phyloP scores from a whole-genome alignment of 305 asterid species.

The Ilex paraguariensis region DNA sequence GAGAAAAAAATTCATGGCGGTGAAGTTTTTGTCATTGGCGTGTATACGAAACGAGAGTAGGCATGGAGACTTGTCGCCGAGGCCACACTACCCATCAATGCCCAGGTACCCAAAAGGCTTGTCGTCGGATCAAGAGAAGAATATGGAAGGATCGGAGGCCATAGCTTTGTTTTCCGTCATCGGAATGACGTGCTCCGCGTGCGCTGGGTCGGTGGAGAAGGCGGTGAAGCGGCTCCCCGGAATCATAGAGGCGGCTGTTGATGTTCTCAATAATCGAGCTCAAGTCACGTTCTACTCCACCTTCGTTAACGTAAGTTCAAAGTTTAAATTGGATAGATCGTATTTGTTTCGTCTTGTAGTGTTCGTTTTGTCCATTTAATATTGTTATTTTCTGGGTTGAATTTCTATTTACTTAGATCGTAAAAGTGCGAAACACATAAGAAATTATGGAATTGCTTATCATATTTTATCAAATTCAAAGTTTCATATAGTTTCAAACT shows the following conservation, averaged over 20 bases:
- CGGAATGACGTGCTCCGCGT: slow-evolving; percentile 93
- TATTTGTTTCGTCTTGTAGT: background rate
- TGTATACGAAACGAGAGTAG: slow-evolving; percentile 38
- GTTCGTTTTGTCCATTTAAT: background rate
- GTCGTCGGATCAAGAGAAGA: slow-evolving; percentile 38
- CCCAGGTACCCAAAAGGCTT: slow-evolving; percentile 55
- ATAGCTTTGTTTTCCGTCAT: slow-evolving; percentile 55
- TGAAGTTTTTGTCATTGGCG: slow-evolving; percentile 51
- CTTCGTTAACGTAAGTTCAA: slow-evolving; percentile 50
- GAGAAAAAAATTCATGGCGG: slow-evolving; percentile 23
- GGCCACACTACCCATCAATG: slow-evolving; percentile 87
- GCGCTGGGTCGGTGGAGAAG: slow-evolving; percentile 87
- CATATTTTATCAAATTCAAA: too few relatives aligned
- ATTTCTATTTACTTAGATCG: too few relatives aligned
- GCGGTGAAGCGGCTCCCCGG: slow-evolving; percentile 84
- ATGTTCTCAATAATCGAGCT: slow-evolving; percentile 60
- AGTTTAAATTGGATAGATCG: background rate
- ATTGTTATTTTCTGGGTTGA: background rate
- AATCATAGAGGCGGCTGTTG: slow-evolving; percentile 71
- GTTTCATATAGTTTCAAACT: too few relatives aligned
- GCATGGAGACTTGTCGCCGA: slow-evolving; percentile 33
- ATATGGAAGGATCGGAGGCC: slow-evolving; percentile 35
- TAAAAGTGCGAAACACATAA: too few relatives aligned
- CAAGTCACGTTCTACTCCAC: slow-evolving; percentile 54
- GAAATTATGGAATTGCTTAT: too few relatives aligned